These are phyloP conservation scores for Biscogniauxia marginata DNA, from an alignment of 2,329 filamentous ascomycete genomes.

Conservation along the genomic window DNA sequence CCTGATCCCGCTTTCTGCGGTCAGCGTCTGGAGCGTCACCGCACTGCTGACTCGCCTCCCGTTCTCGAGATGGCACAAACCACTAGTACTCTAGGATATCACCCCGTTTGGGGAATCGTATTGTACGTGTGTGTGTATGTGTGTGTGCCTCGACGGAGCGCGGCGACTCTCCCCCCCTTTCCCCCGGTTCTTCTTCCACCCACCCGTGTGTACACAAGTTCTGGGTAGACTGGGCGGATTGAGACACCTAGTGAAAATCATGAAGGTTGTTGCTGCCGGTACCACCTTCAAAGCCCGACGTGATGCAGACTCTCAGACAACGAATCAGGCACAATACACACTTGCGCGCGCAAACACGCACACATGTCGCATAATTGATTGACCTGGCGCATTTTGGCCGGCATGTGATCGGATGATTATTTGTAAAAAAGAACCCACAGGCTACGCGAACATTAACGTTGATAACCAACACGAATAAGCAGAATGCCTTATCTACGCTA, in stretches of 20 bases:
- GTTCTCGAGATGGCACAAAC: constrained; percentile 1
- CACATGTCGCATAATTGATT: background rate
- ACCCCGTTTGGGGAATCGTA: background rate
- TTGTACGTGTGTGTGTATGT: background rate
- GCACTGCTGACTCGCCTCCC: constrained; percentile 11
- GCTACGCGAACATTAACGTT: background rate
- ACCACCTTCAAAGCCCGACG: background rate
- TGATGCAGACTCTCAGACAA: background rate
- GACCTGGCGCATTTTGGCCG: background rate
- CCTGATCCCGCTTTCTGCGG: constrained; percentile 21
- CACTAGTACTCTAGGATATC: background rate
- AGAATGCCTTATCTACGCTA: background rate
- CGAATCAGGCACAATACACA: background rate
- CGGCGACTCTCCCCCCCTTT: background rate
- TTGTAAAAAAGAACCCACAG: background rate
- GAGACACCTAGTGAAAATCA: background rate
- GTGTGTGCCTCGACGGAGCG: background rate
- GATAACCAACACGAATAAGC: background rate
- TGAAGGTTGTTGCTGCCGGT: background rate
- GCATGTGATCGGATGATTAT: background rate
- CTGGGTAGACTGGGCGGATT: background rate
- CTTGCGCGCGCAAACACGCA: background rate
- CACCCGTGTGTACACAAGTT: background rate
- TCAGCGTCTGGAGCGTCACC: constrained; percentile 26
- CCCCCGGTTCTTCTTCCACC: background rate